Evolutionary conservation across 2,329 filamentous ascomycete species (phyloP), one percentile per base, ranked within the genome.

Genomic region (Paramyrothecium sp.): DNA sequence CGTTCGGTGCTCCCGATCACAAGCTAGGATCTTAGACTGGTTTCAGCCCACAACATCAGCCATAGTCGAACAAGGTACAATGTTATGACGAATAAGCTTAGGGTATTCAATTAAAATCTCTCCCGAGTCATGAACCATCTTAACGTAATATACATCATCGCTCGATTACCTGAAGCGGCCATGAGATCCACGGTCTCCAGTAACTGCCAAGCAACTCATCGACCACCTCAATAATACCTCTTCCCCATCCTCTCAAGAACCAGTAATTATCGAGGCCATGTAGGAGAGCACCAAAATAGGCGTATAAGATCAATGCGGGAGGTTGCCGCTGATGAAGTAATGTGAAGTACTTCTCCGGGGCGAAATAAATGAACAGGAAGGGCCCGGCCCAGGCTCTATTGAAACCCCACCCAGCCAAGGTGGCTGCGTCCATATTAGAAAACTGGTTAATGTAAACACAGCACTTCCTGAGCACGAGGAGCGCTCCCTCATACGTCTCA

Each of bases 311-410:
- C 2, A 65, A 55, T 1, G 64, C 60, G 2, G 54, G 60, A 2
- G 64, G 61, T 30, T 66, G 64, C 3, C 63, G 51, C 23, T 66
- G 64, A n/a, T 60, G 58, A 1, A 66, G 48, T n/a, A 62, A 50
- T 3, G 53, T 52, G 21, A 66, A 64, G 53, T 60, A 66, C n/a
- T 17, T 26, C 21, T 61, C 50, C 3, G 63, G 61, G 1, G 58
- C 60, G 49, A 58, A 56, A 19, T 55, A 51, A 1, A 66, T 56
- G 22, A 65, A 65, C 23, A 59, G 41, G 7, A 64, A 16, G 16
- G 60, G 61, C 3, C 49, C 61, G 3, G 64, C 54, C 60, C 57
- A 62, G 1, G 55, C 56, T 7, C 59, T 54, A 44, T 66, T 65
- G 48, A 54, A 63, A 3, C 60, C 59, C 60, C 54, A 61, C 3